These are phyloP conservation scores for Rhododendron ferrugineum DNA, from an alignment of 148 eudicot species.

Conservation along the genomic window DNA sequence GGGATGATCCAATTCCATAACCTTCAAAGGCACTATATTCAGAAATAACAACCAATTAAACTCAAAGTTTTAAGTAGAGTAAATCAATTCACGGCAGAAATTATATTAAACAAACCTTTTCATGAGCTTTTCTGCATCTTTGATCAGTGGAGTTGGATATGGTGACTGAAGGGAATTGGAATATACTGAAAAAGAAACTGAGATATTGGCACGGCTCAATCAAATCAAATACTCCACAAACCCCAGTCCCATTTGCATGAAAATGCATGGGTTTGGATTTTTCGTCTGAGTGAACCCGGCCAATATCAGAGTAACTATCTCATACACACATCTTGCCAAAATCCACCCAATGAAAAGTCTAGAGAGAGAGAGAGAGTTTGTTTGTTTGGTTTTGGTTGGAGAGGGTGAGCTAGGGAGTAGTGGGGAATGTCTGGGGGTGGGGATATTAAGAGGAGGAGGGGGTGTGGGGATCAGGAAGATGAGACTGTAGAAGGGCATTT, in stretches of 20 bases:
- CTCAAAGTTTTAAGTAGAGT: background rate
- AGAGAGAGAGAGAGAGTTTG: background rate
- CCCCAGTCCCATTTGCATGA: background rate
- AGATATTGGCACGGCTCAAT: slow-evolving; percentile 55
- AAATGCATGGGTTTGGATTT: background rate
- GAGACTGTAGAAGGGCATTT: slow-evolving; percentile 17
- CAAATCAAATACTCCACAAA: slow-evolving; percentile 14
- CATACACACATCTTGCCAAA: background rate
- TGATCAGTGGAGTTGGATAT: background rate
- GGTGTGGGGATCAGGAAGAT: background rate
- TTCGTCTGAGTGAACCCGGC: slow-evolving; percentile 38
- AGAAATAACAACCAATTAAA: background rate
- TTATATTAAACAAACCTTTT: slow-evolving; percentile 6
- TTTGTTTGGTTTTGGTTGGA: background rate
- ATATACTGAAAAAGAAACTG: slow-evolving; percentile 15
- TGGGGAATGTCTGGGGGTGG: slow-evolving; percentile 11
- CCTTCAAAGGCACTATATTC: background rate
- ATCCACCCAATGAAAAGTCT: background rate
- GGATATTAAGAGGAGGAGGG: background rate
- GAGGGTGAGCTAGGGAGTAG: background rate
- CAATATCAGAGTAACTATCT: slow-evolving; percentile 33
- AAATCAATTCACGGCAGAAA: background rate
- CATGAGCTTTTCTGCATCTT: background rate
- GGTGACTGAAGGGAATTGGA: background rate
- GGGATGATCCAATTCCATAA: background rate